Percentiles rank a stretch among this genome's conserved stretches.
Evolutionary conservation across 495 filamentous ascomycete genomes (phyloP).

Genomic region (Neurospora terricola): DNA sequence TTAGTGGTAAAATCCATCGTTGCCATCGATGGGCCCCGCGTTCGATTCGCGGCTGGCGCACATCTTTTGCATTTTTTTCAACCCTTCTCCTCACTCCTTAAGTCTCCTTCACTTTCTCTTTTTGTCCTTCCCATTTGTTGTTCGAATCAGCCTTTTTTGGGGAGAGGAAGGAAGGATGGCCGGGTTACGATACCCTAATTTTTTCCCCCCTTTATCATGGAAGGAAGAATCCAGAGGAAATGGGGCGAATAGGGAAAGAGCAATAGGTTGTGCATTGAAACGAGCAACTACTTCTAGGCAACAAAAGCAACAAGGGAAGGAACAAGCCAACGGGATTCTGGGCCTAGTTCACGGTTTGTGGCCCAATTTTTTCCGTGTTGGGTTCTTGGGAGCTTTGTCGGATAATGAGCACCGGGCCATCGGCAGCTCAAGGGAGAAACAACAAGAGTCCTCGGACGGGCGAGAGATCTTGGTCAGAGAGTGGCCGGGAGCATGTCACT

Average conservation of each 20-base stretch:
- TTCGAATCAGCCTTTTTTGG: neutral
- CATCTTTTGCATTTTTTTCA: conserved; percentile 6
- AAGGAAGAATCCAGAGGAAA: neutral
- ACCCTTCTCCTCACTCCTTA: neutral
- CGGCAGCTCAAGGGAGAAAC: neutral
- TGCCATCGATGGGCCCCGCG: conserved; percentile 44
- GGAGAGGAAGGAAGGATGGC: neutral
- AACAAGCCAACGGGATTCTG: neutral
- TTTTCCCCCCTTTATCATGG: neutral
- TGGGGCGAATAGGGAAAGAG: neutral
- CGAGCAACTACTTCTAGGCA: neutral
- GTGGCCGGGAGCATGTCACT: neutral
- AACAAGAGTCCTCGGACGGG: neutral
- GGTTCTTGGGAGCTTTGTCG: neutral
- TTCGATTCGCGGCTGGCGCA: conserved; percentile 42
- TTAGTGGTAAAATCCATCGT: conserved; percentile 47
- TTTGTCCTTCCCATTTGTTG: neutral
- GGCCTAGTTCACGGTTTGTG: neutral
- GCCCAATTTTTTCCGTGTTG: neutral
- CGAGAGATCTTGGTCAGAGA: neutral
- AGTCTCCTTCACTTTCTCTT: neutral
- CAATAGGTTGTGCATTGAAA: neutral
- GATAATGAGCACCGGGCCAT: neutral
- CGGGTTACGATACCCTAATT: neutral
- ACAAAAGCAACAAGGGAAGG: neutral